These are phyloP conservation scores for Apiospora rasikravindrae DNA, from an alignment of 2,329 filamentous ascomycete species.

Conservation along the genomic window DNA sequence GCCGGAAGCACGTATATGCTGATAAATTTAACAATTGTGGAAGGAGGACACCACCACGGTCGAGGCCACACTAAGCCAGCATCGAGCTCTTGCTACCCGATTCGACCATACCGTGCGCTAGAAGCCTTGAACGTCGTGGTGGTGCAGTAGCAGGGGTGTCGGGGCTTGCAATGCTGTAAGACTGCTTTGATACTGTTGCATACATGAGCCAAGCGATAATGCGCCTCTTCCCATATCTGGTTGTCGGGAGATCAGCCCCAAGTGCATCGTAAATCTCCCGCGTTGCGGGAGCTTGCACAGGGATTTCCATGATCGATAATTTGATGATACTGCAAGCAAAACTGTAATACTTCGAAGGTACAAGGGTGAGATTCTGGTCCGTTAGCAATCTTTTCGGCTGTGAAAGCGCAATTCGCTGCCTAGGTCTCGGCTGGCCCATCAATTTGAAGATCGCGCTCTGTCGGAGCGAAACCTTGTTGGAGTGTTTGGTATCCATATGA, in stretches of 20 bases:
- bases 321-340: too few species aligned
- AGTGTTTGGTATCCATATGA: neutral
- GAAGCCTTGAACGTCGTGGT: neutral
- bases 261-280: neutral
- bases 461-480: neutral
- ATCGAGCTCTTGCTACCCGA: neutral
- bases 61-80: neutral
- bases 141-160: slow-evolving; percentile 1
- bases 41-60: neutral
- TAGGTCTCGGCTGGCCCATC: neutral
- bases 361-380: too few species aligned
- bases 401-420: neutral
- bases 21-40: neutral
- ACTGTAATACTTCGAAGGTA: too few species aligned
- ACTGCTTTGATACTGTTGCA: neutral
- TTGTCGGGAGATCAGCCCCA: neutral
- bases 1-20: neutral
- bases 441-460: neutral
- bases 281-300: neutral
- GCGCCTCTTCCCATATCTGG: neutral
- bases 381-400: neutral
- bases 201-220: neutral
- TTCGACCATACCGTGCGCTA: neutral
- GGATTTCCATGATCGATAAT: neutral
- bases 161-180: too few species aligned